Percentiles rank a stretch among this genome's conserved stretches.
These are phyloP conservation scores for Thraustochytrium sp. DNA, from an alignment of 352 stramenopile genomes.

Conservation along the genomic window DNA sequence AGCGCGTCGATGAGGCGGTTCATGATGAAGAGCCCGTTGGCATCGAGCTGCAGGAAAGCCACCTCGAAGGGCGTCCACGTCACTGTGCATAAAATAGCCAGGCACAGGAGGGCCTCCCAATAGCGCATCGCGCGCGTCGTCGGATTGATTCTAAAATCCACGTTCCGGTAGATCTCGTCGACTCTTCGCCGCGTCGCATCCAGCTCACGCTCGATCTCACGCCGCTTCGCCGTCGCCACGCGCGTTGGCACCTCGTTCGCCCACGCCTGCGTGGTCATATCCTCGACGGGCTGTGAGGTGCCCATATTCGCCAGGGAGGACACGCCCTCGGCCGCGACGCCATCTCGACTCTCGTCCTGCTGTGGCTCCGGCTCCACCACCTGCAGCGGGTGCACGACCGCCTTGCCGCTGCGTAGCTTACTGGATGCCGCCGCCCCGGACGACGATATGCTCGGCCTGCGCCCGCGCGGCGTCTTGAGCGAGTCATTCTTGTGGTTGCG, in stretches of 20 bases:
- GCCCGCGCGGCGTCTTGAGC: too few species aligned
- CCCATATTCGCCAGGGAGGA: too few species aligned
- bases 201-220: conserved; percentile 6
- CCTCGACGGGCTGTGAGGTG: too few species aligned
- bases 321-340: too few species aligned
- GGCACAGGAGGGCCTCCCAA: background rate
- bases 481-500: too few species aligned
- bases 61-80: conserved; percentile 41
- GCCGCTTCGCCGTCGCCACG: background rate
- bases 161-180: conserved; percentile 29
- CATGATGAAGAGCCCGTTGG: background rate
- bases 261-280: too few species aligned
- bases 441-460: too few species aligned
- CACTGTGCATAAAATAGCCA: background rate
- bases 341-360: too few species aligned
- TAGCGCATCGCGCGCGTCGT: background rate
- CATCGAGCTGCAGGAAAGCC: background rate
- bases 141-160: background rate
- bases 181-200: background rate
- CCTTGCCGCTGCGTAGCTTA: too few species aligned
- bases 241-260: background rate
- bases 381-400: too few species aligned
- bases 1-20: conserved; percentile 17
- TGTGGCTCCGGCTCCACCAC: too few species aligned
- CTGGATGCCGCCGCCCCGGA: too few species aligned